phyloP scores from a whole-genome alignment of 2,329 filamentous ascomycete species.

The Dryadomyces quercivorus region DNA sequence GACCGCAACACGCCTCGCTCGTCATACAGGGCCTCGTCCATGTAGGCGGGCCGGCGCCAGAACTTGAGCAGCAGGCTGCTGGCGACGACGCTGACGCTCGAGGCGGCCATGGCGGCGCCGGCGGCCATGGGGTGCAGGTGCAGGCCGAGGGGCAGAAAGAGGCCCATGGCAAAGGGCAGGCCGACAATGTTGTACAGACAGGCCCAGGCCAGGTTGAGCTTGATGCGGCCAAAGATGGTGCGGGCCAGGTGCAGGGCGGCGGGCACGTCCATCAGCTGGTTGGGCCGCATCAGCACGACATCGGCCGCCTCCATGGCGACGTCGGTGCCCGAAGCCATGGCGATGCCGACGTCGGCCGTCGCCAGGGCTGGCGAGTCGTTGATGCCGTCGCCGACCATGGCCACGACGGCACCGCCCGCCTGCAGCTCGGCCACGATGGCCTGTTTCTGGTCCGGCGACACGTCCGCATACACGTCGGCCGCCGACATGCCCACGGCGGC shows the following conservation, averaged over 20 bases:
- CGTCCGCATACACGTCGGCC: slow-evolving; percentile 71
- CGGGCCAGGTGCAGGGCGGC: slow-evolving; percentile 71
- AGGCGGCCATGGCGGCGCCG: slow-evolving; percentile 84
- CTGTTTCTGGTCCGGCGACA: slow-evolving; percentile 85
- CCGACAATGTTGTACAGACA: slow-evolving; percentile 88
- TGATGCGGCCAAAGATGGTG: slow-evolving; percentile 84
- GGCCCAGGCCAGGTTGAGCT: slow-evolving; percentile 84
- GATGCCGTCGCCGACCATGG: slow-evolving; percentile 97
- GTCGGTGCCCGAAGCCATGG: slow-evolving; percentile 84
- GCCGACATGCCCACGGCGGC: slow-evolving; percentile 66
- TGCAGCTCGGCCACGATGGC: slow-evolving; percentile 70
- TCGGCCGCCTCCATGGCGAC: slow-evolving; percentile 97
- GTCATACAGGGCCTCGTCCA: slow-evolving; percentile 59
- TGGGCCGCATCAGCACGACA: slow-evolving; percentile 87
- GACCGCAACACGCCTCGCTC: slow-evolving; percentile 30
- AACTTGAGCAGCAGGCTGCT: slow-evolving; percentile 75
- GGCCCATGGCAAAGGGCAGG: slow-evolving; percentile 90
- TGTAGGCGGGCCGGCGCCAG: slow-evolving; percentile 78
- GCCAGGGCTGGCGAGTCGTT: slow-evolving; percentile 95
- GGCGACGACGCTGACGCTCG: slow-evolving; percentile 78
- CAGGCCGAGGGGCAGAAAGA: slow-evolving; percentile 82
- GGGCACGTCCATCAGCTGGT: slow-evolving; percentile 87
- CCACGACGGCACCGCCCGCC: slow-evolving; percentile 61
- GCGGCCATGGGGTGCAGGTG: slow-evolving; percentile 90
- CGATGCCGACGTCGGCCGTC: slow-evolving; percentile 85